phyloP scores from a whole-genome alignment of 805 yeast species.

The Isabelozyma pseudorhagii region DNA sequence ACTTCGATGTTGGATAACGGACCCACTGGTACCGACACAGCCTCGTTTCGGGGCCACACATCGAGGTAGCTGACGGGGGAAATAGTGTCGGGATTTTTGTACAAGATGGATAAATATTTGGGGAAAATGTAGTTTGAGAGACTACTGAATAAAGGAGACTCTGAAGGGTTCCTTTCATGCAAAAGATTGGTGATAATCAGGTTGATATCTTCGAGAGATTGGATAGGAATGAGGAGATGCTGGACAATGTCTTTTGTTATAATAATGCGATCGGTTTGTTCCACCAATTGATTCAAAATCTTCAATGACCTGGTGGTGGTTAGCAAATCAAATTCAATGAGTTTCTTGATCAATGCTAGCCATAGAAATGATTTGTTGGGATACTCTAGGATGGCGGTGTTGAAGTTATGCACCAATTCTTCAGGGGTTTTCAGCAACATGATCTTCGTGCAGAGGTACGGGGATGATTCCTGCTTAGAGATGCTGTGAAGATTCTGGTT shows the following conservation, averaged over 20 bases:
- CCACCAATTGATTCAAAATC: conserved; percentile 22
- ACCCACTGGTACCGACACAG: background rate
- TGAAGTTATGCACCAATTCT: conserved; percentile 32
- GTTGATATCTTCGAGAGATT: conserved; percentile 19
- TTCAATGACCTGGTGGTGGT: conserved; percentile 23
- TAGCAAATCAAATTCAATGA: conserved; percentile 29
- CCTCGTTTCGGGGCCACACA: conserved; percentile 3
- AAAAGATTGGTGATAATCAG: conserved; percentile 12
- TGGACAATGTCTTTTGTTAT: conserved; percentile 31
- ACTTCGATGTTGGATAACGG: conserved; percentile 7
- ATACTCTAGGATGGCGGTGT: conserved; percentile 19
- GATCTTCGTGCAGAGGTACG: conserved; percentile 22
- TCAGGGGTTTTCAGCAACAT: conserved; percentile 31
- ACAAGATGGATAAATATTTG: conserved; percentile 26
- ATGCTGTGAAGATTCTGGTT: conserved; percentile 2
- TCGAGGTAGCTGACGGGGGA: conserved; percentile 11
- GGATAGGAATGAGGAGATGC: conserved; percentile 27
- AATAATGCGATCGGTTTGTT: conserved; percentile 15
- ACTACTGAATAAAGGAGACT: conserved; percentile 7
- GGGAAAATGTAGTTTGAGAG: conserved; percentile 19
- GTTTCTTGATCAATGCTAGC: conserved; percentile 32
- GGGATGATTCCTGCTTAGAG: conserved; percentile 11
- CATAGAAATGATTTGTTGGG: conserved; percentile 28
- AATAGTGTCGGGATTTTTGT: conserved; percentile 7
- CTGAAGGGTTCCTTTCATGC: background rate